Conservation (phyloP, 768 basidiomycete species). For the Solioccasus polychromus region DNA sequence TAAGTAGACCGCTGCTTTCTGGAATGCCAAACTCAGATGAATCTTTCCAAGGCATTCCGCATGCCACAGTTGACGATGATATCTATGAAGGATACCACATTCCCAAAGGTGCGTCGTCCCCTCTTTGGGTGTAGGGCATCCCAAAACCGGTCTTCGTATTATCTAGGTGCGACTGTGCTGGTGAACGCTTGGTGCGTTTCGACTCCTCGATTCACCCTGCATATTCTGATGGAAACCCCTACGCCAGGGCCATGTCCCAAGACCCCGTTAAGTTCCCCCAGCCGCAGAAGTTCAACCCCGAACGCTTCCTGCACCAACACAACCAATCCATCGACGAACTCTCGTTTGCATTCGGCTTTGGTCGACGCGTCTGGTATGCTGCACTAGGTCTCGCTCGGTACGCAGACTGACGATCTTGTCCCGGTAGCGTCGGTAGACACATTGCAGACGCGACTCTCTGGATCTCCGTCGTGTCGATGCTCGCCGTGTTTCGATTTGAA, state of each 20-base stretch:
- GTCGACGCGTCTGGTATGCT: constrained; percentile 36
- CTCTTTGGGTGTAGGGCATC: neutral
- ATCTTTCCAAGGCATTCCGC: constrained; percentile 25
- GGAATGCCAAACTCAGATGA: neutral
- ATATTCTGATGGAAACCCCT: neutral
- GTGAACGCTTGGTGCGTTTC: constrained; percentile 21
- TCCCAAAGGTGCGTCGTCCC: constrained; percentile 41
- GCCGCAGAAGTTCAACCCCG: constrained; percentile 38
- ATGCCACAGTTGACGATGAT: constrained; percentile 37
- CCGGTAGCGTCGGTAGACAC: constrained; percentile 43
- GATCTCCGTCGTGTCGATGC: constrained; percentile 22
- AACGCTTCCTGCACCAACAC: constrained; percentile 27
- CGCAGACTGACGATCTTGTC: too few species aligned
- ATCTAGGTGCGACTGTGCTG: constrained; percentile 19
- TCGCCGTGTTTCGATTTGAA: constrained; percentile 17
- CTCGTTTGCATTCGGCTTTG: constrained; percentile 35
- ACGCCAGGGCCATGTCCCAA: constrained; percentile 32
- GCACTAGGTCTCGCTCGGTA: too few species aligned
- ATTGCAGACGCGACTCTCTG: constrained; percentile 40
- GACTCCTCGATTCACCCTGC: neutral
- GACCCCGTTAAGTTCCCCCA: constrained; percentile 38
- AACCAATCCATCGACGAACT: constrained; percentile 6
- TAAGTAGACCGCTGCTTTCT: neutral
- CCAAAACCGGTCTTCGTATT: neutral
- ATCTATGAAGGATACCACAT: constrained; percentile 47